Conservation (phyloP, 2,329 filamentous ascomycete species). For the Talaromyces albobiverticillius region DNA sequence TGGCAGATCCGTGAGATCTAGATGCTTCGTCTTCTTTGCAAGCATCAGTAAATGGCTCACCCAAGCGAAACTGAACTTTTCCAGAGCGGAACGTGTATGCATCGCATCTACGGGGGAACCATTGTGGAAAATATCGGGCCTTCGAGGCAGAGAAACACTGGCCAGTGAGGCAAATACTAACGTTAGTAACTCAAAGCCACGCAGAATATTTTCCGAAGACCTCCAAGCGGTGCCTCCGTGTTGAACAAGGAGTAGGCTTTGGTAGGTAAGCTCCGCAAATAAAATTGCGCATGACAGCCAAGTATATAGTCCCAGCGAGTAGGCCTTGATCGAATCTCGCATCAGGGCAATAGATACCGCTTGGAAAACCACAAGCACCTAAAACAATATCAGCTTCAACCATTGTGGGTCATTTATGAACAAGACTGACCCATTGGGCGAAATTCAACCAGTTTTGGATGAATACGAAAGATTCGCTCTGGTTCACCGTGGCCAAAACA, state of each 20-base stretch:
- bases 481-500: slow-evolving; percentile 37
- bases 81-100: slow-evolving; percentile 59
- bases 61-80: slow-evolving; percentile 65
- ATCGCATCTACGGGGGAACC: slow-evolving; percentile 60
- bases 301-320: slow-evolving; percentile 4
- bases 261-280: neutral
- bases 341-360: neutral
- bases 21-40: slow-evolving; percentile 57
- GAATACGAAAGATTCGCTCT: slow-evolving; percentile 37
- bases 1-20: slow-evolving; percentile 63
- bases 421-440: slow-evolving; percentile 56
- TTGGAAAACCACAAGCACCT: slow-evolving; percentile 4
- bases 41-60: slow-evolving; percentile 51
- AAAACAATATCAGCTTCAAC: neutral
- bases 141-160: slow-evolving; percentile 54
- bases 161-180: slow-evolving; percentile 1
- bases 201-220: neutral
- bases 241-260: slow-evolving; percentile 1
- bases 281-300: slow-evolving; percentile 1
- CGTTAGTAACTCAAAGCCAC: neutral
- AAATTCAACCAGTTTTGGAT: slow-evolving; percentile 61
- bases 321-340: neutral
- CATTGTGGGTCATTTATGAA: neutral
- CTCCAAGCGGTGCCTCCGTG: neutral
- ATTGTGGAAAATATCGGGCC: slow-evolving; percentile 62